Evolutionary conservation across 495 filamentous ascomycete species (phyloP).

Genomic region (Penicillium alfredii): DNA sequence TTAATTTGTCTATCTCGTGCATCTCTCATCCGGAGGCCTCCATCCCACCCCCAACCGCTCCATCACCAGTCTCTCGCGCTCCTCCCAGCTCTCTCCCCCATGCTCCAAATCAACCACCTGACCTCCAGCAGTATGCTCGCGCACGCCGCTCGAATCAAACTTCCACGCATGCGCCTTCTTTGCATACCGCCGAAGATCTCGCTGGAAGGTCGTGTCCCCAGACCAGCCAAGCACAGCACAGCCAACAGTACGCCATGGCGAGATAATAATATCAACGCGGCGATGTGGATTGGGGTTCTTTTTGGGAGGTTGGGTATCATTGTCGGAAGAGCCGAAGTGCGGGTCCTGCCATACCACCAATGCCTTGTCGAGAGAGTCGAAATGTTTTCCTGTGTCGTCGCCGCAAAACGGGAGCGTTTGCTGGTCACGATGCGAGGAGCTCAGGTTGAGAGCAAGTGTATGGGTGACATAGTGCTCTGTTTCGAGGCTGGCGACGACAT

Average conservation of each 20-base stretch:
- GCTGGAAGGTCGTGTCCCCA: slow-evolving; percentile 80
- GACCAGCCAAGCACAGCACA: slow-evolving; percentile 88
- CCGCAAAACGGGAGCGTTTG: slow-evolving; percentile 53
- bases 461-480: slow-evolving; percentile 68
- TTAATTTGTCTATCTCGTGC: slow-evolving; percentile 56
- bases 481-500: slow-evolving; percentile 67
- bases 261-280: slow-evolving; percentile 89
- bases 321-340: slow-evolving; percentile 20
- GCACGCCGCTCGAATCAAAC: slow-evolving; percentile 86
- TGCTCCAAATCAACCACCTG: slow-evolving; percentile 61
- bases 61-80: slow-evolving; percentile 78
- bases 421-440: slow-evolving; percentile 65
- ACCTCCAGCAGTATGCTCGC: slow-evolving; percentile 56
- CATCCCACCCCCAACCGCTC: slow-evolving; percentile 69
- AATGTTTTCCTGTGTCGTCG: slow-evolving; percentile 34
- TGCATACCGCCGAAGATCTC: slow-evolving; percentile 75
- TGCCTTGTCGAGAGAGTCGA: slow-evolving; percentile 86
- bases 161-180: slow-evolving; percentile 70
- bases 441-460: slow-evolving; percentile 62
- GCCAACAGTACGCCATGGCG: slow-evolving; percentile 80
- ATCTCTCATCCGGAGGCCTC: slow-evolving; percentile 66
- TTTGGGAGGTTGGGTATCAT: slow-evolving; percentile 4
- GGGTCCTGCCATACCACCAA: slow-evolving; percentile 90
- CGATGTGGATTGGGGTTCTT: slow-evolving; percentile 66
- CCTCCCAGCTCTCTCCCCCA: slow-evolving; percentile 51